A percentile compares a stretch with the other conserved stretches of the same genome.
These are phyloP conservation scores for Saturnispora ahearnii DNA, from an alignment of 805 yeast species.

Conservation along the genomic window DNA sequence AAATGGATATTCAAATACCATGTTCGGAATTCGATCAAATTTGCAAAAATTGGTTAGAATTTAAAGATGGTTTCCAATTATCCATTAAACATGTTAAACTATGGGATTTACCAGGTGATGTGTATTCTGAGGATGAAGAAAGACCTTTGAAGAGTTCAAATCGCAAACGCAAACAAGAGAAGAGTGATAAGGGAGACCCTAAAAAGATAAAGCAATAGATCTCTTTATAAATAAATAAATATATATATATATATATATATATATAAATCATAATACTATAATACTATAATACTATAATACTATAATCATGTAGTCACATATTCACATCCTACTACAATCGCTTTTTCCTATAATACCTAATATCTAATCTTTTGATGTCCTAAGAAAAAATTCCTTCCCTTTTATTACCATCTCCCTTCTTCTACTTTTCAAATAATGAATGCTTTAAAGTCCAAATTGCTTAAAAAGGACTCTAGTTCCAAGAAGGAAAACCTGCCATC, in stretches of 20 bases:
- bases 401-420: too few relatives aligned
- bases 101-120: slow-evolving; percentile 77
- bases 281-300: too few relatives aligned
- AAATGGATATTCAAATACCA: slow-evolving; percentile 78
- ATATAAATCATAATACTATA: not conserved
- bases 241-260: not conserved
- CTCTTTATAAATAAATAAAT: not conserved
- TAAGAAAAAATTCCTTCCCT: not conserved
- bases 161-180: slow-evolving; percentile 29
- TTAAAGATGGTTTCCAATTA: slow-evolving; percentile 50
- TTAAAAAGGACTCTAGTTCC: not conserved
- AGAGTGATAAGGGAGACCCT: slow-evolving; percentile 26
- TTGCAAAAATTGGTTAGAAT: slow-evolving; percentile 67
- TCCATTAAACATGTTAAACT: slow-evolving; percentile 65
- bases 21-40: slow-evolving; percentile 80
- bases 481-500: not conserved
- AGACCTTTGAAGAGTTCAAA: slow-evolving; percentile 61
- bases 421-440: not conserved
- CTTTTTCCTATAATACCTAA: too few relatives aligned
- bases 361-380: too few relatives aligned
- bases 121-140: slow-evolving; percentile 68
- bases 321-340: too few relatives aligned
- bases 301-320: too few relatives aligned
- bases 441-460: not conserved
- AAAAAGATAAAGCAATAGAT: slow-evolving; percentile 6